Percentiles rank a stretch among this genome's conserved stretches.
phyloP scores from a whole-genome alignment of 2,329 filamentous ascomycete genomes.

The Purpureocillium takamizusanense region DNA sequence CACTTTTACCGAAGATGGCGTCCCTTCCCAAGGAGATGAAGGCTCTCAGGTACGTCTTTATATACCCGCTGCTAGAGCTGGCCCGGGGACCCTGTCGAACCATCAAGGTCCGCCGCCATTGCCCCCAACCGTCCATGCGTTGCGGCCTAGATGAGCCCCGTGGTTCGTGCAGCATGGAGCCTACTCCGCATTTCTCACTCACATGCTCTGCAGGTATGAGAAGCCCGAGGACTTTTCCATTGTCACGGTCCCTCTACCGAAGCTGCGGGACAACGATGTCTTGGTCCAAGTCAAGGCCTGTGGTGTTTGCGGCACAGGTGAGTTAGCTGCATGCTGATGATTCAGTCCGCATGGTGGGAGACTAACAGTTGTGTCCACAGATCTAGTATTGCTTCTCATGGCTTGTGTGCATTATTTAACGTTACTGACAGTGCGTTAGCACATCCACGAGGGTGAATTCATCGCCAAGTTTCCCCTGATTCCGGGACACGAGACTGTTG shows the following conservation, averaged over 20 bases:
- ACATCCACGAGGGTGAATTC: conserved; percentile 63
- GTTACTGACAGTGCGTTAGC: conserved; percentile 15
- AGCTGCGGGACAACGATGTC: conserved; percentile 49
- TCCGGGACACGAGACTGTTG: conserved; percentile 60
- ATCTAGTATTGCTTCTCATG: conserved; percentile 20
- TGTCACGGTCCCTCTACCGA: conserved; percentile 53
- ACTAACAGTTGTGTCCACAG: conserved; percentile 9
- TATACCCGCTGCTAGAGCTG: neutral
- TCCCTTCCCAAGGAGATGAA: conserved; percentile 48
- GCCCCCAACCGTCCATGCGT: neutral
- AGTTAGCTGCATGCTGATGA: conserved; percentile 14
- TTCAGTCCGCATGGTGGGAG: too few species aligned
- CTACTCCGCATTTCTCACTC: too few species aligned
- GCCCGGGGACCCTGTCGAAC: conserved; percentile 1
- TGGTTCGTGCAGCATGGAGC: too few species aligned
- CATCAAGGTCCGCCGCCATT: conserved; percentile 12
- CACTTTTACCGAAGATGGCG: conserved; percentile 14
- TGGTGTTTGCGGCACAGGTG: conserved; percentile 51
- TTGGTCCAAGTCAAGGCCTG: conserved; percentile 60
- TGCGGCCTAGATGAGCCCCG: too few species aligned
- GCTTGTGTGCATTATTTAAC: too few species aligned
- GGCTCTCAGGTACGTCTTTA: conserved; percentile 44
- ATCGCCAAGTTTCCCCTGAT: conserved; percentile 54
- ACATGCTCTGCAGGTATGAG: conserved; percentile 36
- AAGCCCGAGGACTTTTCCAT: conserved; percentile 53